Base-by-base conservation (phyloP, 441 rosid species). In the Theobroma grandiflorum region DNA sequence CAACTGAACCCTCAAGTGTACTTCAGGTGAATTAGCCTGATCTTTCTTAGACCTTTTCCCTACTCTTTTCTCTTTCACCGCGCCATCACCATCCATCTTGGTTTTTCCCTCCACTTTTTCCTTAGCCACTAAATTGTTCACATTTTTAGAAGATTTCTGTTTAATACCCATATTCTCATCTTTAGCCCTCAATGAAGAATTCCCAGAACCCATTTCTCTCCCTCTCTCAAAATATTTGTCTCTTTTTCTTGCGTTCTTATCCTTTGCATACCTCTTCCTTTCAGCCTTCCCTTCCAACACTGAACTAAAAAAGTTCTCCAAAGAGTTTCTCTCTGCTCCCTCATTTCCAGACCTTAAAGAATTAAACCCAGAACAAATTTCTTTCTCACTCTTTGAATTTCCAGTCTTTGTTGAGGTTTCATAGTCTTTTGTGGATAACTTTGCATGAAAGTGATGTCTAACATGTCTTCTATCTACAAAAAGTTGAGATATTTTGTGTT, bases 1-100 rank as follows among this genome's bases (percentile, higher is more conserved):
- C 88, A 92, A 82, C 57, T 78, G 74, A 63, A 77, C 63, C 63
- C 86, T 82, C 59, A 85, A 75, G 75, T 73, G 45, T 47, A 66
- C 57, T 77, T 49, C 87, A 8, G 82, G 80, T 11, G 79, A 38
- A 50, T 84, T 87, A 68, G 9, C 77, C 84, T 83, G 84, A 49
- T 69, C 71, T 59, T 70, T 84, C 85, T 79, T 83, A 8, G 82
- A 77, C 83, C 69, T 59, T 71, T 86, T 82, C 49, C 47, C 70
- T 38, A 35, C 61, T 43, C 16, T 81, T 75, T 58, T 76, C 68
- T 68, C 78, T 81, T 77, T 74, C 53, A 75, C 72, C 65, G 77
- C 12, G 37, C 63, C 63, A 59, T 57, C 76, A 76, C 74, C 53
- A 61, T 64, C 77, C n/a, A n/a, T n/a, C 42, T 75, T 66, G 6